phyloP scores from a whole-genome alignment of 1,139 yeast genomes.

The Pichia terricola region DNA sequence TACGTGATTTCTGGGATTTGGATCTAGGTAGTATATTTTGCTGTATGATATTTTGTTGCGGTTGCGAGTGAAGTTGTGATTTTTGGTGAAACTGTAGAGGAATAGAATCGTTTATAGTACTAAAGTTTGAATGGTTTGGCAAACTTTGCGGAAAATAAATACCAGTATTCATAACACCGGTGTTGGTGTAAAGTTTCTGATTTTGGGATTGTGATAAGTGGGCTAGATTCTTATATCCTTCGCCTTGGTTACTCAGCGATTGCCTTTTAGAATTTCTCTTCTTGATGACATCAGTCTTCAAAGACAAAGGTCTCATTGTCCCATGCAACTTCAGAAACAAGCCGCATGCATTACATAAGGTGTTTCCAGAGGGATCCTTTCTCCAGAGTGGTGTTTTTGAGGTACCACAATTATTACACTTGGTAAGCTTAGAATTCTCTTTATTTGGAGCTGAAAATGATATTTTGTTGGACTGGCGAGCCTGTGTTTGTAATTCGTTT shows the following conservation, averaged over 20 bases:
- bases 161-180: no score
- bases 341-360: slow-evolving; percentile 55
- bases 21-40: no score
- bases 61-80: slow-evolving; percentile 2
- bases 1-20: no score
- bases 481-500: slow-evolving; percentile 12
- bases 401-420: slow-evolving; percentile 46
- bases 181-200: not conserved
- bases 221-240: slow-evolving; percentile 11
- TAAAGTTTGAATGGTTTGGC: slow-evolving; percentile 4
- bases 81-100: slow-evolving; percentile 5
- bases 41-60: not conserved
- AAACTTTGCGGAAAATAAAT: slow-evolving; percentile 15
- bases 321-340: slow-evolving; percentile 49
- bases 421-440: slow-evolving; percentile 18
- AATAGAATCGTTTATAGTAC: not conserved
- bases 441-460: slow-evolving; percentile 17
- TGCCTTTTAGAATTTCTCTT: slow-evolving; percentile 39
- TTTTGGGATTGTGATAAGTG: slow-evolving; percentile 1
- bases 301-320: slow-evolving; percentile 45
- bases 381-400: slow-evolving; percentile 53
- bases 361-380: slow-evolving; percentile 45
- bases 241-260: slow-evolving; percentile 12
- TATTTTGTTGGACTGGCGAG: slow-evolving; percentile 9
- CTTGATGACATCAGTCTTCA: slow-evolving; percentile 49